Conservation (phyloP, 2,329 filamentous ascomycete species). For the Leptographium procerum region DNA sequence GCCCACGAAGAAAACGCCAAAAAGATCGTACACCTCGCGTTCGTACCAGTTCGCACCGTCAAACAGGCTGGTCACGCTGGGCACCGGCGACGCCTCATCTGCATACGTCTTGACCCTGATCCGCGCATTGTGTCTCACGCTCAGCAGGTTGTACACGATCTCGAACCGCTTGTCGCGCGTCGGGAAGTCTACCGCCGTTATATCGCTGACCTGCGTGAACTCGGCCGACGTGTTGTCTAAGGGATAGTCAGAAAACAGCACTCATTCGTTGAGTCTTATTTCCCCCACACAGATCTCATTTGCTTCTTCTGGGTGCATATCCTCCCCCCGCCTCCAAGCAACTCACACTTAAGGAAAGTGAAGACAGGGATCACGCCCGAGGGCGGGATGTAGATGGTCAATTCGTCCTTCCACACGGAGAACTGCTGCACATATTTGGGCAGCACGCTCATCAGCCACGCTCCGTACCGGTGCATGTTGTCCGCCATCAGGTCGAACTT, state of each 20-base stretch:
- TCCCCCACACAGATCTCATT: too few relatives aligned
- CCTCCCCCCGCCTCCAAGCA: background rate
- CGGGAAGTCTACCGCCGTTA: conserved; percentile 92
- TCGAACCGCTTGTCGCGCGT: conserved; percentile 94
- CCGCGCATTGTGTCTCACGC: conserved; percentile 89
- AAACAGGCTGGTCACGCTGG: conserved; percentile 74
- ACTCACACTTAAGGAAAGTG: conserved; percentile 71
- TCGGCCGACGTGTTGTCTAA: conserved; percentile 90
- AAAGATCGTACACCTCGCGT: conserved; percentile 93
- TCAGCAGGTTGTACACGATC: conserved; percentile 94
- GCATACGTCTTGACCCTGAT: conserved; percentile 98
- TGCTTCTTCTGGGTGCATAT: background rate
- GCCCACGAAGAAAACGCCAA: conserved; percentile 90
- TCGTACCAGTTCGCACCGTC: conserved; percentile 99
- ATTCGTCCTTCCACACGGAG: conserved; percentile 98
- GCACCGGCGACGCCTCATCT: conserved; percentile 88
- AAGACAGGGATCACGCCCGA: conserved; percentile 84
- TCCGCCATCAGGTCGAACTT: conserved; percentile 83
- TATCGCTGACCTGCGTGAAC: conserved; percentile 84
- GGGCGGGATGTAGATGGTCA: conserved; percentile 86
- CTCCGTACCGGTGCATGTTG: conserved; percentile 83
- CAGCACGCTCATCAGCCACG: conserved; percentile 91
- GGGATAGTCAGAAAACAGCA: background rate
- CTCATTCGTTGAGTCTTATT: too few relatives aligned
- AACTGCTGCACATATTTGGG: conserved; percentile 99